Evolutionary conservation across 2,329 filamentous ascomycete genomes (phyloP).

Genomic region (Colletotrichum sp.): DNA sequence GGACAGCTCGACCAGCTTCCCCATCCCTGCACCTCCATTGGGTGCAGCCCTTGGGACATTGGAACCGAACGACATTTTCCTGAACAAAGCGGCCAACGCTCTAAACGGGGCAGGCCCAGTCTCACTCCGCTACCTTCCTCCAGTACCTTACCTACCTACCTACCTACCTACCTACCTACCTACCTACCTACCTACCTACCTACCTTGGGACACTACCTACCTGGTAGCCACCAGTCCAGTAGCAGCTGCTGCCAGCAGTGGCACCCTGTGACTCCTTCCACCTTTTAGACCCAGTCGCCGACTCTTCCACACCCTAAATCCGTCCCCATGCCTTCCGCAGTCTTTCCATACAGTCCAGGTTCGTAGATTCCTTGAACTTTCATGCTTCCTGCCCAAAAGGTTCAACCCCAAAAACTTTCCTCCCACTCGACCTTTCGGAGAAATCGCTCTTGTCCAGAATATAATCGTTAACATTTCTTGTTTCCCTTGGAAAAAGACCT

Average conservation of each 20-base stretch:
- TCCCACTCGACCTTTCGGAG: not conserved
- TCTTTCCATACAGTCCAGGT: conserved; percentile 17
- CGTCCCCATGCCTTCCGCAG: conserved; percentile 17
- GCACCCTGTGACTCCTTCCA: conserved; percentile 4
- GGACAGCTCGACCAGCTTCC: conserved; percentile 18
- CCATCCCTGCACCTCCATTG: conserved; percentile 14
- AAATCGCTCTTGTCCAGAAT: not conserved
- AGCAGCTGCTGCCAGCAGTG: not conserved
- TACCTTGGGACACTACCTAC: not conserved
- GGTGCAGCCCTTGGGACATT: not conserved
- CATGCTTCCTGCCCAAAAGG: not conserved
- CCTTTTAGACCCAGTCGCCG: conserved; percentile 1
- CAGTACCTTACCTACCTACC: not conserved
- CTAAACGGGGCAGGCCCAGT: conserved; percentile 10
- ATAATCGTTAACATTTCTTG: not conserved
- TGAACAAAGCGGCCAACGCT: conserved; percentile 10
- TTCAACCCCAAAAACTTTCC: not conserved
- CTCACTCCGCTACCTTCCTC: not conserved
- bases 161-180: not conserved
- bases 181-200: not conserved
- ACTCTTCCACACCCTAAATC: not conserved
- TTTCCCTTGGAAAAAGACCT: conserved; percentile 21
- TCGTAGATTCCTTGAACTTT: not conserved
- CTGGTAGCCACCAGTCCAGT: not conserved
- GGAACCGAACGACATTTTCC: conserved; percentile 9